Conservation (phyloP, 169 alveolate species). For the Plasmodium inui region DNA sequence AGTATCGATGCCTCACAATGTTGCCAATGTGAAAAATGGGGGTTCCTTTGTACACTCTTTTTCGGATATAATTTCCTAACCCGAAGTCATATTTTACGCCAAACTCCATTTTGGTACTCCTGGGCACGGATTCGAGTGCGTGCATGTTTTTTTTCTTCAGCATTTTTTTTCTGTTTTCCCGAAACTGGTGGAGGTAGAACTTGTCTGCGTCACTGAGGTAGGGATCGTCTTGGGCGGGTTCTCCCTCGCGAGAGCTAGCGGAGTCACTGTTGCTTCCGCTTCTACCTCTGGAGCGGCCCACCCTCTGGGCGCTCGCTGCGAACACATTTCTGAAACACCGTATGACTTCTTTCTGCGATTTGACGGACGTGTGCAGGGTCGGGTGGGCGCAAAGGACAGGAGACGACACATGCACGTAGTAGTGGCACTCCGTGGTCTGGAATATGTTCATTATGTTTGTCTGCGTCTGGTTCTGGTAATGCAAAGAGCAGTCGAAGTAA, state of each 20-base stretch:
- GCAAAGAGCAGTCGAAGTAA: constrained; percentile 69
- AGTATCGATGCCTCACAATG: constrained; percentile 66
- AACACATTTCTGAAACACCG: constrained; percentile 57
- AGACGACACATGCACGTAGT: constrained; percentile 64
- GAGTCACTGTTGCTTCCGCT: neutral
- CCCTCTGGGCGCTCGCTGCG: constrained; percentile 65
- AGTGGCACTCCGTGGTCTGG: constrained; percentile 73
- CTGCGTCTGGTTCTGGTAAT: constrained; percentile 32
- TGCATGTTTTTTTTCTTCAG: constrained; percentile 23
- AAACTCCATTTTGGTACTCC: constrained; percentile 39
- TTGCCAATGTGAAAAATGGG: constrained; percentile 75
- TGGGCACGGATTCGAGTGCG: constrained; percentile 49
- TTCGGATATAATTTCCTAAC: constrained; percentile 72
- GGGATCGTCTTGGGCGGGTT: neutral
- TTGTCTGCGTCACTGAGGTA: constrained; percentile 48
- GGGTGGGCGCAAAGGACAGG: constrained; percentile 75
- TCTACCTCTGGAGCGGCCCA: neutral
- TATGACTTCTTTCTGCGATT: constrained; percentile 28
- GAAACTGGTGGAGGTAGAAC: constrained; percentile 24
- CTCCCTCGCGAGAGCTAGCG: neutral
- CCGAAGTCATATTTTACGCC: constrained; percentile 65
- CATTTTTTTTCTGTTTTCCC: constrained; percentile 4
- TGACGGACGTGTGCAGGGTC: constrained; percentile 27
- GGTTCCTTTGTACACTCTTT: constrained; percentile 50
- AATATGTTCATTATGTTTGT: constrained; percentile 55